Evolutionary conservation across 768 basidiomycete species (phyloP).

Genomic region (Pilatotrama ljubarskyi): DNA sequence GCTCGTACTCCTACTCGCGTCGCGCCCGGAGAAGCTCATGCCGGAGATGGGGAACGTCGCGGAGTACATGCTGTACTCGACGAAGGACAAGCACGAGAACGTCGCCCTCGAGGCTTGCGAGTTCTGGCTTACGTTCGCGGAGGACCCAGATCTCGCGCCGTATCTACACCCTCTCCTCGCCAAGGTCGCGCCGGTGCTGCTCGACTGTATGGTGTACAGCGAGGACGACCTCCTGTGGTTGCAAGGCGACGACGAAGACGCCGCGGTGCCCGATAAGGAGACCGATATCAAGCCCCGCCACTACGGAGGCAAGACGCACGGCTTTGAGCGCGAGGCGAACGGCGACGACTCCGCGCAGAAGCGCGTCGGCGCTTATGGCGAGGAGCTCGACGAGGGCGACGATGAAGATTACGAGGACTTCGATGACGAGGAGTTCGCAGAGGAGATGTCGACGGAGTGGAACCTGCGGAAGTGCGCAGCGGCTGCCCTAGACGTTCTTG

Average conservation of each 20-base stretch:
- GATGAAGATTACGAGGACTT: constrained; percentile 88
- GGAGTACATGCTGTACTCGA: constrained; percentile 98
- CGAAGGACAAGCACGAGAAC: constrained; percentile 95
- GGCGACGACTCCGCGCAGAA: constrained; percentile 38
- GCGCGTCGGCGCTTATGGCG: constrained; percentile 65
- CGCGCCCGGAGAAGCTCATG: constrained; percentile 93
- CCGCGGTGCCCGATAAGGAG: constrained; percentile 89
- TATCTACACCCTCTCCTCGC: constrained; percentile 84
- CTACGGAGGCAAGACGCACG: constrained; percentile 84
- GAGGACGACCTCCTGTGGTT: constrained; percentile 96
- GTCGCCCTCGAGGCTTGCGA: constrained; percentile 98
- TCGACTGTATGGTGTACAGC: constrained; percentile 97
- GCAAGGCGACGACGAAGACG: constrained; percentile 88
- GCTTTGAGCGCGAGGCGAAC: constrained; percentile 69
- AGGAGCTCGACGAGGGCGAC: constrained; percentile 80
- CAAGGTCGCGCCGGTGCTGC: constrained; percentile 92
- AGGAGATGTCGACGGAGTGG: constrained; percentile 98
- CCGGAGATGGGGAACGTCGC: constrained; percentile 95
- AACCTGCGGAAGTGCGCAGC: constrained; percentile 98
- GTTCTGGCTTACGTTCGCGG: constrained; percentile 99
- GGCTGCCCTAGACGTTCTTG: constrained; percentile 94
- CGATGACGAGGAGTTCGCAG: constrained; percentile 91
- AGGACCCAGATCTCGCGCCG: constrained; percentile 83
- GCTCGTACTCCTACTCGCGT: constrained; percentile 88
- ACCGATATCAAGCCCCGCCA: constrained; percentile 96